Base-by-base conservation (phyloP, 768 basidiomycete species). In the Boletus bicolor region DNA sequence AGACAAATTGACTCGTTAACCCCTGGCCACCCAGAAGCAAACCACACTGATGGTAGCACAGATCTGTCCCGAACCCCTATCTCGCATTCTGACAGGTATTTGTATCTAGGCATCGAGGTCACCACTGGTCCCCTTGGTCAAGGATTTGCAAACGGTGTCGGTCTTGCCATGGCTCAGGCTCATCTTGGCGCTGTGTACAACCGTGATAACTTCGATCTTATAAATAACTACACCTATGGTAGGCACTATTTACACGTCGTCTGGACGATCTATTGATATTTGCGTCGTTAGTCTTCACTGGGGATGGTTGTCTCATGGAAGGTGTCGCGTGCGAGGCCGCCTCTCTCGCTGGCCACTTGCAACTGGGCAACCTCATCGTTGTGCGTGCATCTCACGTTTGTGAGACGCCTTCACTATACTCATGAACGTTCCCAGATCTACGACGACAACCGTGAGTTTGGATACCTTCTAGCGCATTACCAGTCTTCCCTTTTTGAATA, bases 281-380 rank as follows among this genome's bases (percentile, higher is more conserved):
- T 8, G 51, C 47, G 49, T 19, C 58, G 26, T 49, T 11, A 91
- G 91, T 89, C 49, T 96, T 97, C 78, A 80, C 83, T 57, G 95
- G 95, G 65, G 95, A 98, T 74, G 95, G 95, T 44, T 98, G 95
- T 76, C 80, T 98, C 51, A 94, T 95, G 89, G 95, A 98, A 74
- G 95, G 95, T 79, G 86, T 98, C 62, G 82, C 93, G n/a, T 81
- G 82, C 59, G 95, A 98, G 72, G 93, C 95, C 39, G 88, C 89
- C 57, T 92, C 89, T 65, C 81, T 97, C 60, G 94, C 93, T 57
- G 95, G 94, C 59, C 95, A 98, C 75, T 81, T 97, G 65, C 86
- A 93, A 71, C 82, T 98, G 41, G 93, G 91, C 53, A 97, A 95
- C 75, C 79, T 98, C 65, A 87, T 98, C 66, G 91, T 89, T 55